phyloP scores from a whole-genome alignment of 2,329 filamentous ascomycete genomes.

The Exophiala sp. region DNA sequence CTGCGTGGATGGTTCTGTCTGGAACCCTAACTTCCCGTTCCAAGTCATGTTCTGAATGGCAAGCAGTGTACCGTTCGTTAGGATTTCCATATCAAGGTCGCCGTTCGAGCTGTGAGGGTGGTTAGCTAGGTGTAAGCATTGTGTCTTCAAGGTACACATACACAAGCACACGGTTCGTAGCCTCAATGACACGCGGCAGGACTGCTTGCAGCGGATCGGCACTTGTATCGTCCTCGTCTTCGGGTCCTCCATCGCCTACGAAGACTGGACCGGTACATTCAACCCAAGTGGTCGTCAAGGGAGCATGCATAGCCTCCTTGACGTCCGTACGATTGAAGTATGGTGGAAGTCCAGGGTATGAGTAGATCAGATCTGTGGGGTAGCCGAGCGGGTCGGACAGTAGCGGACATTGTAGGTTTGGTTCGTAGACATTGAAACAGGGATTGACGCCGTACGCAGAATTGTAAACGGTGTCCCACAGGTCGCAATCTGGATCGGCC shows the following conservation, averaged over 20 bases:
- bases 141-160: conserved; percentile 1
- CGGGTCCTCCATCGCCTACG: conserved; percentile 16
- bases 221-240: conserved; percentile 15
- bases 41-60: conserved; percentile 27
- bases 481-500: conserved; percentile 19
- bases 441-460: conserved; percentile 53
- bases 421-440: conserved; percentile 73
- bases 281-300: conserved; percentile 30
- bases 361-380: conserved; percentile 60
- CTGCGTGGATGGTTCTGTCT: conserved; percentile 12
- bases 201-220: conserved; percentile 20
- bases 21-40: conserved; percentile 20
- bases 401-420: conserved; percentile 68
- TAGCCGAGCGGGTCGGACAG: conserved; percentile 68
- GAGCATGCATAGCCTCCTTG: conserved; percentile 64
- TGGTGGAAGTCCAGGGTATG: conserved; percentile 57
- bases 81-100: conserved; percentile 18
- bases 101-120: conserved; percentile 20
- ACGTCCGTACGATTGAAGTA: conserved; percentile 71
- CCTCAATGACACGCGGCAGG: conserved; percentile 20
- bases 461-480: conserved; percentile 33
- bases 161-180: conserved; percentile 21
- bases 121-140: background rate
- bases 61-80: conserved; percentile 19
- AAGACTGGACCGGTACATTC: conserved; percentile 18